Evolutionary conservation across 768 basidiomycete species (phyloP).

Genomic region (Epithele typhae): DNA sequence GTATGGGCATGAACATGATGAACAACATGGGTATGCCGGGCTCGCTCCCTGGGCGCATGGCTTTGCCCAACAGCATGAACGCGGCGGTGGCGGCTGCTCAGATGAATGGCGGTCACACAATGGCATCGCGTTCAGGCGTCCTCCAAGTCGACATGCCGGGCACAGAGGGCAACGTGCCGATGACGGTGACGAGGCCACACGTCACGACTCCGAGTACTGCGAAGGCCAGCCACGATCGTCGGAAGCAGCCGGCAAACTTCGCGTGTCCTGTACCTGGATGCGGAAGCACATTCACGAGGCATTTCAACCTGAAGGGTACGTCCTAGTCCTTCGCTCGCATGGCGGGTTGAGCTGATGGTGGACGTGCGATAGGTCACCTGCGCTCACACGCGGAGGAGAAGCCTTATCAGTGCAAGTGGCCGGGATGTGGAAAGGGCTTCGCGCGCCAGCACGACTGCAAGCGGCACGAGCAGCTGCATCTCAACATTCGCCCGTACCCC

Average conservation of each 20-base stretch:
- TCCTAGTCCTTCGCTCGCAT: conserved; percentile 8
- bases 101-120: neutral
- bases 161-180: conserved; percentile 12
- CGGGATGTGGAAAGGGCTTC: conserved; percentile 91
- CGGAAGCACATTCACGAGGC: conserved; percentile 94
- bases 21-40: conserved; percentile 15
- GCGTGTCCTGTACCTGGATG: conserved; percentile 91
- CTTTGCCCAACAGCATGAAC: conserved; percentile 3
- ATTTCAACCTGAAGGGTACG: conserved; percentile 89
- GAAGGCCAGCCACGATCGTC: conserved; percentile 77
- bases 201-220: conserved; percentile 90
- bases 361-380: conserved; percentile 66
- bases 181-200: conserved; percentile 53
- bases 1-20: conserved; percentile 11
- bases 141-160: conserved; percentile 17
- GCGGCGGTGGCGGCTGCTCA: conserved; percentile 32
- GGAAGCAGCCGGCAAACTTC: conserved; percentile 88
- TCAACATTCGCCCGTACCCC: conserved; percentile 86
- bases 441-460: conserved; percentile 96
- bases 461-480: conserved; percentile 91
- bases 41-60: conserved; percentile 15
- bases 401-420: conserved; percentile 93
- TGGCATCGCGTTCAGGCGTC: conserved; percentile 4
- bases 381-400: conserved; percentile 94
- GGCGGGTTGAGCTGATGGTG: neutral